Percentiles rank a stretch among this genome's conserved stretches.
Conservation (phyloP, 1,284 basidiomycete genomes). For the Ceratorhiza oryzae-sativae region DNA sequence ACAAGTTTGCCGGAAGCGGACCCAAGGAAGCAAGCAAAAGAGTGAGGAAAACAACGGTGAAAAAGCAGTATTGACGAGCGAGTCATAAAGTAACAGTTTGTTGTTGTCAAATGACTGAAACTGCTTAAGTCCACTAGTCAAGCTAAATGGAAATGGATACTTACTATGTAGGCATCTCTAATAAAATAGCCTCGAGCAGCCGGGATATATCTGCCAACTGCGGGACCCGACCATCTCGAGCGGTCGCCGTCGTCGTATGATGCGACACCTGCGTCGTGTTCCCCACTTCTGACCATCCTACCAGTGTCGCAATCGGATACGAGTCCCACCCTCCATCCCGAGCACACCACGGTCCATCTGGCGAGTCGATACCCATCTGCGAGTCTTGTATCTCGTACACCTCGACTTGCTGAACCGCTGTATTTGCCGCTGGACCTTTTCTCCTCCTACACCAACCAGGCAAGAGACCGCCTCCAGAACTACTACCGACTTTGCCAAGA, state of each 20-base stretch:
- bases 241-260: neutral
- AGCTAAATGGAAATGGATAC: neutral
- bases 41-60: neutral
- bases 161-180: conserved; percentile 32
- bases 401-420: conserved; percentile 19
- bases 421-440: neutral
- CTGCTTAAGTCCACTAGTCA: no score
- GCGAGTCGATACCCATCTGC: conserved; percentile 2
- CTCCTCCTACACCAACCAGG: neutral
- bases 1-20: neutral
- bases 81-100: conserved; percentile 29
- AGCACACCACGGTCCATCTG: conserved; percentile 7
- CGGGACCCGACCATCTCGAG: neutral
- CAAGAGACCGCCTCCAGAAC: neutral
- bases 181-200: conserved; percentile 18
- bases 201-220: conserved; percentile 7
- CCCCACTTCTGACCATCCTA: neutral
- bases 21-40: conserved; percentile 16
- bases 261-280: neutral
- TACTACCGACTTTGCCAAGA: conserved; percentile 8
- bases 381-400: conserved; percentile 30
- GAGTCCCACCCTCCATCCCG: conserved; percentile 24
- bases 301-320: conserved; percentile 18
- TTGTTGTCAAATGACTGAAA: conserved; percentile 17
- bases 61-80: conserved; percentile 13